Base-by-base conservation (phyloP, 108 stramenopile species). In the Cyclostephanos tholiformis region DNA sequence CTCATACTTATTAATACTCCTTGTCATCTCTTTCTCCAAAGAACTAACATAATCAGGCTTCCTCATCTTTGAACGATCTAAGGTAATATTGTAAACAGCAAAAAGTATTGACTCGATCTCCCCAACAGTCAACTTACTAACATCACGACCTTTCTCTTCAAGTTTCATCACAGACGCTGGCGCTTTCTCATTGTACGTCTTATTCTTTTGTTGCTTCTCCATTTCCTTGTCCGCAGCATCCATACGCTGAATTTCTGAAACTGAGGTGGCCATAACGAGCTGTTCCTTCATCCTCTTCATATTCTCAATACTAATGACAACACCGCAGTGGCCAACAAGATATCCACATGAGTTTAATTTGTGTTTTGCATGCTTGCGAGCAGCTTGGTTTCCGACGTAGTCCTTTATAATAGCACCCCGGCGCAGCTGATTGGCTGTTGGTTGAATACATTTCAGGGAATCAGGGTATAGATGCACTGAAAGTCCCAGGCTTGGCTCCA, bases 211-310 rank as follows among this genome's bases (percentile, higher is more conserved):
- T 51, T 51, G 50, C 50, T 51, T 51, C 50, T 51, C 20, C 9
- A 20, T 4, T 9, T 51, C 19, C 50, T 17, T 20, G 17, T 51
- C 50, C 10, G 17, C 50, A 17, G 50, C 50, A 20, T 51, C 20
- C 19, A 2, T 51, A 17, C 19, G 19, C 4, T 51, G 17, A 51
- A 51, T 51, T 51, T 51, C 50, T 51, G 50, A 4, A 17, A 51
- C 17, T 7, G 50, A 17, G 20, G 2, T 9, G 17, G 9, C 50
- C 50, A 51, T 20, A 4, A 20, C 19, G 4, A 51, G 20, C 19
- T 51, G 19, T 17, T 51, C 20, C 50, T 51, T 51, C 50, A 51
- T 51, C 50, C 50, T 51, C 50, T 51, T 10, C 50, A 51, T 51
- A 51, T 51, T 51, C 20, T 51, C 50, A 4, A 20, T 51, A 51